Evolutionary conservation across 1,284 basidiomycete species (phyloP).

Genomic region (Calocybe gambosa): DNA sequence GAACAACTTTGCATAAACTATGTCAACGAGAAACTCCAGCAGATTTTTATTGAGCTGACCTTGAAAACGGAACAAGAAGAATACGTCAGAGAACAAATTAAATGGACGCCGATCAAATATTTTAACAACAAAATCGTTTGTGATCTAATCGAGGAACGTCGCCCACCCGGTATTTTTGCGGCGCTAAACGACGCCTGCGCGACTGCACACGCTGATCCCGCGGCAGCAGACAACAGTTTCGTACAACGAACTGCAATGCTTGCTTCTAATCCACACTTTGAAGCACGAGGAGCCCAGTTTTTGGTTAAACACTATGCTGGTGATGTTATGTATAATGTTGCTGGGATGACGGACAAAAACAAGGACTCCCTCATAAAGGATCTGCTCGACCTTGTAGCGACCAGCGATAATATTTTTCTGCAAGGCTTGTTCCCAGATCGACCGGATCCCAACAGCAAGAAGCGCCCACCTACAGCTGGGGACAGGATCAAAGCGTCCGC

Average conservation of each 20-base stretch:
- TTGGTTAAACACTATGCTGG: constrained; percentile 94
- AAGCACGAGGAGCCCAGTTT: constrained; percentile 87
- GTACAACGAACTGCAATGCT: constrained; percentile 84
- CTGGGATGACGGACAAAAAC: constrained; percentile 99
- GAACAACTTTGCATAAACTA: constrained; percentile 99
- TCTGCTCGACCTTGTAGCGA: constrained; percentile 83
- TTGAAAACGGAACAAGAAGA: constrained; percentile 99
- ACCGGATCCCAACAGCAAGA: constrained; percentile 95
- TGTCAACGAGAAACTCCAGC: constrained; percentile 98
- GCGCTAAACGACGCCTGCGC: constrained; percentile 98
- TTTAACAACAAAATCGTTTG: constrained; percentile 98
- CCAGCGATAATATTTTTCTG: constrained; percentile 79
- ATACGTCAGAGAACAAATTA: constrained; percentile 97
- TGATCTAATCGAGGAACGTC: constrained; percentile 94
- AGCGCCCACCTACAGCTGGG: constrained; percentile 94
- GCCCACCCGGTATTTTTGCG: constrained; percentile 96
- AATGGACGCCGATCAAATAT: constrained; percentile 99
- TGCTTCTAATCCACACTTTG: constrained; percentile 85
- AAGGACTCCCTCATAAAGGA: constrained; percentile 97
- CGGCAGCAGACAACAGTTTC: constrained; percentile 96
- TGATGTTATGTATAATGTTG: constrained; percentile 96
- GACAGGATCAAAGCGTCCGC: constrained; percentile 98
- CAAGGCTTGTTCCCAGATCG: constrained; percentile 91
- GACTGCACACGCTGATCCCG: constrained; percentile 95
- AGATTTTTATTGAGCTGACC: constrained; percentile 99